Evolutionary conservation across 805 yeast species (phyloP).

Genomic region (Torulaspora indica): DNA sequence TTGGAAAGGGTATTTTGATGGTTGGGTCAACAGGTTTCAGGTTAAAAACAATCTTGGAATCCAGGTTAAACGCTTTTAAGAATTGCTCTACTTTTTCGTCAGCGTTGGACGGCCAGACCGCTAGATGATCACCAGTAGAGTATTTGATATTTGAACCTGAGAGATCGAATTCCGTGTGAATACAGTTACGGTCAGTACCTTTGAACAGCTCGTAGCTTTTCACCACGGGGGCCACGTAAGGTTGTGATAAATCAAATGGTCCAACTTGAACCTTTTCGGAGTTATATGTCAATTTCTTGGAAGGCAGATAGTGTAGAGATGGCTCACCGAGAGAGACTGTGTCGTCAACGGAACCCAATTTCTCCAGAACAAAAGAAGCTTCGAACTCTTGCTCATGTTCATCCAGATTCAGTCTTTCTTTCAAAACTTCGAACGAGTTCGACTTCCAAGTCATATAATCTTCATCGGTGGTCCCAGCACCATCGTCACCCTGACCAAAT

Average conservation of each 20-base stretch:
- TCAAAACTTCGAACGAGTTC: conserved; percentile 57
- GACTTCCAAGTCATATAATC: conserved; percentile 95
- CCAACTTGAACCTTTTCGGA: conserved; percentile 47
- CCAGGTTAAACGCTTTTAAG: conserved; percentile 56
- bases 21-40: conserved; percentile 70
- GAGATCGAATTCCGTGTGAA: conserved; percentile 85
- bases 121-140: conserved; percentile 94
- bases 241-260: conserved; percentile 78
- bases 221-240: conserved; percentile 68
- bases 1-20: conserved; percentile 56
- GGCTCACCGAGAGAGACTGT: conserved; percentile 82
- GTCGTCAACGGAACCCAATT: conserved; percentile 37
- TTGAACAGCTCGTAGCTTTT: conserved; percentile 66
- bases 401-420: conserved; percentile 57
- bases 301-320: conserved; percentile 48
- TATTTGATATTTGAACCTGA: conserved; percentile 70
- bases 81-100: conserved; percentile 68
- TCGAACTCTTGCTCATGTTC: conserved; percentile 79
- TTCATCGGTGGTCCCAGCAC: conserved; percentile 90
- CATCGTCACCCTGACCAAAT: conserved; percentile 94
- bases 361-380: conserved; percentile 52
- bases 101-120: conserved; percentile 89
- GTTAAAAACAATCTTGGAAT: conserved; percentile 51
- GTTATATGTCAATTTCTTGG: conserved; percentile 33
- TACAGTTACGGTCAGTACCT: conserved; percentile 64